Evolutionary conservation across 2,329 filamentous ascomycete species (phyloP).

Genomic region (Aspergillus melleus): DNA sequence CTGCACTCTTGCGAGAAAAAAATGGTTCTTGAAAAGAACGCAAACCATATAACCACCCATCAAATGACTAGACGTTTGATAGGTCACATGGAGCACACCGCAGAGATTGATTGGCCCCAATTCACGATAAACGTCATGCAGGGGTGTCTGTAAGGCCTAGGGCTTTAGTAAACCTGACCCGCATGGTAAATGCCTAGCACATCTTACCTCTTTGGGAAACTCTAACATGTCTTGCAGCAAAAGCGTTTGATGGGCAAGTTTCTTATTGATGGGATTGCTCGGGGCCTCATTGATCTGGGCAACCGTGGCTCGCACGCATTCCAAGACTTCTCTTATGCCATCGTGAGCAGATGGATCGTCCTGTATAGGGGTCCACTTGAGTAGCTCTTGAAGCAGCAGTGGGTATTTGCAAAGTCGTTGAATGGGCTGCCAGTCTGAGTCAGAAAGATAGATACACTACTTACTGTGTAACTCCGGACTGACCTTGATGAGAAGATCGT

Average conservation of each 20-base stretch:
- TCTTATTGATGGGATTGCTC: slow-evolving; percentile 69
- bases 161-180: background rate
- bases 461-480: slow-evolving; percentile 18
- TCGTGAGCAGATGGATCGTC: slow-evolving; percentile 84
- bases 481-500: slow-evolving; percentile 89
- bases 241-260: slow-evolving; percentile 77
- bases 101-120: slow-evolving; percentile 81
- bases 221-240: slow-evolving; percentile 77
- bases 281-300: slow-evolving; percentile 82
- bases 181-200: background rate
- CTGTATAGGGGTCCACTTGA: slow-evolving; percentile 77
- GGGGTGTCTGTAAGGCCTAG: slow-evolving; percentile 13
- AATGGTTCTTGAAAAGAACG: slow-evolving; percentile 75
- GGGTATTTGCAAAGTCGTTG: slow-evolving; percentile 92
- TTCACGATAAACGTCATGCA: slow-evolving; percentile 66
- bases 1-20: slow-evolving; percentile 71
- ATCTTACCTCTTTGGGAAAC: slow-evolving; percentile 68
- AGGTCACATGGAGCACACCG: slow-evolving; percentile 79
- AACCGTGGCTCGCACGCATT: slow-evolving; percentile 71
- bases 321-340: slow-evolving; percentile 72
- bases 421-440: slow-evolving; percentile 66
- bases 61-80: slow-evolving; percentile 68
- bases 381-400: slow-evolving; percentile 78
- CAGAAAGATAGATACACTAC: slow-evolving; percentile 6
- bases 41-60: slow-evolving; percentile 82